Conservation (phyloP, 345 rosid species). For the Mallotus nudiflorus region DNA sequence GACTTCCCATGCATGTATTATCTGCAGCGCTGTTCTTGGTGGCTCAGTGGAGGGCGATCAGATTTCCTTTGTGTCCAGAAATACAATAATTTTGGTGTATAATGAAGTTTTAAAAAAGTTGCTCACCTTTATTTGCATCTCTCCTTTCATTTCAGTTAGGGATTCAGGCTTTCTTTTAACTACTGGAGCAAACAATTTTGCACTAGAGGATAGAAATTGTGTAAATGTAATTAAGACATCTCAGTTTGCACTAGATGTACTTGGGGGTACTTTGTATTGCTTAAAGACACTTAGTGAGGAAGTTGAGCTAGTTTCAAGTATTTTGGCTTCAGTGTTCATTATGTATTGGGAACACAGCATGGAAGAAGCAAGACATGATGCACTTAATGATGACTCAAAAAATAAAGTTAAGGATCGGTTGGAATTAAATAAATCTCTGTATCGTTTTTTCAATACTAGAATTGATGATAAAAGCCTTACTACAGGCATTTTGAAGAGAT, state of each 20-base stretch:
- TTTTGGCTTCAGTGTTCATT: conserved; percentile 59
- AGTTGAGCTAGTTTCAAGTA: conserved; percentile 48
- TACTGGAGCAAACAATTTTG: conserved; percentile 30
- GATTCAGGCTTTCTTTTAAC: conserved; percentile 47
- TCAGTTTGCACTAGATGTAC: conserved; percentile 62
- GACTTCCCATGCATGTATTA: conserved; percentile 20
- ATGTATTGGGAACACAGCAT: conserved; percentile 69
- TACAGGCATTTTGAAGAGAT: conserved; percentile 42
- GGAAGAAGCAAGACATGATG: conserved; percentile 33
- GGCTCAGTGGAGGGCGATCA: conserved; percentile 53
- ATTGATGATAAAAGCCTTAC: conserved; percentile 46
- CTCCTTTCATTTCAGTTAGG: conserved; percentile 60
- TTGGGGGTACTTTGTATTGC: conserved; percentile 62
- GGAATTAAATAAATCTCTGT: conserved; percentile 43
- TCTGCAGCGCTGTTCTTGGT: conserved; percentile 79
- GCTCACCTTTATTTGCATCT: conserved; percentile 50
- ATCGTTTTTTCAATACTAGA: conserved; percentile 44
- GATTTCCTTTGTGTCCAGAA: conserved; percentile 56
- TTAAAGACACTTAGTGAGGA: conserved; percentile 56
- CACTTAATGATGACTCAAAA: conserved; percentile 35
- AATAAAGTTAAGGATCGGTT: conserved; percentile 38
- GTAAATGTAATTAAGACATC: conserved; percentile 40
- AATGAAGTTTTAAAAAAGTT: conserved; percentile 52
- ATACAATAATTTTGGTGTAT: conserved; percentile 48
- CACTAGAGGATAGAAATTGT: conserved; percentile 32